Percentiles rank a stretch among this genome's conserved stretches.
Evolutionary conservation across 1,284 basidiomycete species (phyloP).

Genomic region (Heterobasidion parviporum): DNA sequence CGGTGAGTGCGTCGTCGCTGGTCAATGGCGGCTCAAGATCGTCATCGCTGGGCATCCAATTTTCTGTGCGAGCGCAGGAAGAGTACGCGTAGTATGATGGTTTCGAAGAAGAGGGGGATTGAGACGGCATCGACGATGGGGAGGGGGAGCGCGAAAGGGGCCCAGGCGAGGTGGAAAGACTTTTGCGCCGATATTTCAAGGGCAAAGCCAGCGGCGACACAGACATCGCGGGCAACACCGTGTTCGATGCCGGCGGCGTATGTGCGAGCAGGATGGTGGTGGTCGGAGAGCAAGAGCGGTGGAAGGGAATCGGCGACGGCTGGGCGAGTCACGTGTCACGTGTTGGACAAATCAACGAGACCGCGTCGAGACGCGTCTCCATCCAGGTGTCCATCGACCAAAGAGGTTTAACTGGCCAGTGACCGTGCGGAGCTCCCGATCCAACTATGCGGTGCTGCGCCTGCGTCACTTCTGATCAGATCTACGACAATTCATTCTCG

Average conservation of each 20-base stretch:
- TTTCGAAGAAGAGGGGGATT: conserved; percentile 17
- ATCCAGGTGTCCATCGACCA: too few relatives aligned
- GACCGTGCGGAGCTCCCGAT: too few relatives aligned
- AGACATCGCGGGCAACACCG: background rate
- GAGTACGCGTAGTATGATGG: conserved; percentile 27
- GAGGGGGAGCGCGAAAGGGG: conserved; percentile 8
- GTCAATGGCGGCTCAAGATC: conserved; percentile 10
- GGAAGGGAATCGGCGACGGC: background rate
- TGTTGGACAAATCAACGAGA: conserved; percentile 1
- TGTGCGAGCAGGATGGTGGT: background rate
- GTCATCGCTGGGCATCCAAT: conserved; percentile 7
- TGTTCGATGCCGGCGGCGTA: too few relatives aligned
- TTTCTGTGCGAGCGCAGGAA: conserved; percentile 8
- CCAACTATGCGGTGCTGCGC: too few relatives aligned
- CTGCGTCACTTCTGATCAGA: too few relatives aligned
- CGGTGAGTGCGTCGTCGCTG: conserved; percentile 13
- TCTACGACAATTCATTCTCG: too few relatives aligned
- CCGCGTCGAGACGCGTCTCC: background rate
- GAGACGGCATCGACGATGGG: conserved; percentile 12
- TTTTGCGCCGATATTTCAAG: conserved; percentile 10
- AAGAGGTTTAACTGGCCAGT: too few relatives aligned
- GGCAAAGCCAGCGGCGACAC: conserved; percentile 2
- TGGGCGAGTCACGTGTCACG: background rate
- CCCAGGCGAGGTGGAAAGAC: conserved; percentile 5
- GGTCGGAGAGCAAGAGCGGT: conserved; percentile 1